Conservation (phyloP, 257 asterid species). For the Rhazya stricta region DNA sequence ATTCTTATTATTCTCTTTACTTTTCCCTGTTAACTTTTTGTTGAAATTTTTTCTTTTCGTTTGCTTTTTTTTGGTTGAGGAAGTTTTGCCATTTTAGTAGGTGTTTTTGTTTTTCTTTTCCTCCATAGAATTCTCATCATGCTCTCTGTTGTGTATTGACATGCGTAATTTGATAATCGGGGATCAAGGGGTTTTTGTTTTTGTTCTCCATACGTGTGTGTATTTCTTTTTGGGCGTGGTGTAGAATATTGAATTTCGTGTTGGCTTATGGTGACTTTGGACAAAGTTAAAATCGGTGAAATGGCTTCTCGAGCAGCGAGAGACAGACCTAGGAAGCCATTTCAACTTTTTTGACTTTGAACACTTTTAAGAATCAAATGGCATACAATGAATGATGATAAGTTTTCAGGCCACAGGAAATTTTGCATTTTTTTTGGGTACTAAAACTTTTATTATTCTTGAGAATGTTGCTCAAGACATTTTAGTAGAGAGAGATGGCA, state of each 20-base stretch:
- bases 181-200: not conserved
- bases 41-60: not conserved
- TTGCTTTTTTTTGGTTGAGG: not conserved
- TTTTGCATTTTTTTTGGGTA: not conserved
- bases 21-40: not conserved
- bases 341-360: not conserved
- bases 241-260: not conserved
- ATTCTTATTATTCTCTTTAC: not conserved
- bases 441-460: too few relatives aligned
- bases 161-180: not conserved
- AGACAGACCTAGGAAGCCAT: not conserved
- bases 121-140: not conserved
- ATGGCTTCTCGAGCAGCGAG: not conserved
- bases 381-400: not conserved
- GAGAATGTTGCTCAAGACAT: too few relatives aligned
- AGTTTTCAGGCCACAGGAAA: not conserved
- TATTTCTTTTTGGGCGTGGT: not conserved
- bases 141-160: not conserved
- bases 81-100: not conserved
- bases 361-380: not conserved
- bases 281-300: not conserved
- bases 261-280: not conserved
- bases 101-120: not conserved
- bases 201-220: not conserved
- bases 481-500: too few relatives aligned